phyloP scores from a whole-genome alignment of 805 yeast species.

The Ogataea nitratoaversa region DNA sequence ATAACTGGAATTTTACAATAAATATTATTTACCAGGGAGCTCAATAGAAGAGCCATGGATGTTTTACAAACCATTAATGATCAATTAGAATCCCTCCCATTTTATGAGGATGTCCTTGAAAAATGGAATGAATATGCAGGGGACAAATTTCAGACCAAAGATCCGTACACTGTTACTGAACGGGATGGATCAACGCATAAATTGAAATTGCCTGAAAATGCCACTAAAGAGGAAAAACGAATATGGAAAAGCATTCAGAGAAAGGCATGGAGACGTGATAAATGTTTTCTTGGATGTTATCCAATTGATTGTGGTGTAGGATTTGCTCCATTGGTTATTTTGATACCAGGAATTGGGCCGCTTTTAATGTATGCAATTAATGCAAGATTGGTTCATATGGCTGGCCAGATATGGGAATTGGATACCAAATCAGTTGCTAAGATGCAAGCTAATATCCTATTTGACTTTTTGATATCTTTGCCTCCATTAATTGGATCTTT shows the following conservation, averaged over 20 bases:
- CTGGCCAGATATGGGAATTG: slow-evolving; percentile 50
- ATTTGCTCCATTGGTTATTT: slow-evolving; percentile 63
- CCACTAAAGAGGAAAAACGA: slow-evolving; percentile 55
- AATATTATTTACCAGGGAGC: too few species aligned
- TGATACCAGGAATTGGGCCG: slow-evolving; percentile 83
- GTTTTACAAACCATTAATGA: slow-evolving; percentile 16
- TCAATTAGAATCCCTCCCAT: slow-evolving; percentile 50
- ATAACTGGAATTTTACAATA: too few species aligned
- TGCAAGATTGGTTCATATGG: slow-evolving; percentile 57
- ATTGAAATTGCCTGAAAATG: slow-evolving; percentile 56
- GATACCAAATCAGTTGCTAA: slow-evolving; percentile 60
- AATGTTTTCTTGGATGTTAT: slow-evolving; percentile 75
- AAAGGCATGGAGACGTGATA: slow-evolving; percentile 85
- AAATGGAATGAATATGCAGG: slow-evolving; percentile 64
- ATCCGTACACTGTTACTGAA: slow-evolving; percentile 58
- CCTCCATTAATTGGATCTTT: slow-evolving; percentile 80
- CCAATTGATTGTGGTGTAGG: slow-evolving; percentile 76
- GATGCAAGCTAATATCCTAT: slow-evolving; percentile 68
- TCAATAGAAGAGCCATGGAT: slow-evolving; percentile 1
- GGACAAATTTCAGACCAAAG: slow-evolving; percentile 55
- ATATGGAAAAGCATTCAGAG: slow-evolving; percentile 70
- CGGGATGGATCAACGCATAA: slow-evolving; percentile 50
- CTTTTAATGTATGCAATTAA: slow-evolving; percentile 75
- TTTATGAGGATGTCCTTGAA: slow-evolving; percentile 52
- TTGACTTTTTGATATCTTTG: slow-evolving; percentile 71